Percentiles rank a stretch among this genome's conserved stretches.
Conservation (phyloP, 75 land plant species). For the Adiantum capillusveneris region DNA sequence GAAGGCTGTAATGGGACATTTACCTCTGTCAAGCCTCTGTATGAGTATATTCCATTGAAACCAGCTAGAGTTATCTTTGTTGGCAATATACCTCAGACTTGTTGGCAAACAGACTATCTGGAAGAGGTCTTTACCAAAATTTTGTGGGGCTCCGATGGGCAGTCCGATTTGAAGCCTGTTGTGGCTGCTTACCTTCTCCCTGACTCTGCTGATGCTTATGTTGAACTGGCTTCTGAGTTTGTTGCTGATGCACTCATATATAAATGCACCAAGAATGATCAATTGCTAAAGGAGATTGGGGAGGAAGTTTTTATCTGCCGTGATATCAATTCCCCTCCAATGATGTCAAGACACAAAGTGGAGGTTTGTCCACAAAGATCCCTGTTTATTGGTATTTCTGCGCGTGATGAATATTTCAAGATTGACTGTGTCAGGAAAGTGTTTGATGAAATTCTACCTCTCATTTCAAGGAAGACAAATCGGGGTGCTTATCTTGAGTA, state of each 20-base stretch:
- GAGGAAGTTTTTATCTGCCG: slow-evolving; percentile 9
- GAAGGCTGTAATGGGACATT: background rate
- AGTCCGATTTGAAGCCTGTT: slow-evolving; percentile 1
- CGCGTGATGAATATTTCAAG: background rate
- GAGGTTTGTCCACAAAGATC: slow-evolving; percentile 1
- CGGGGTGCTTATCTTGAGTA: background rate
- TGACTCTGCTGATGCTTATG: slow-evolving; percentile 12
- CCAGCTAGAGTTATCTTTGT: slow-evolving; percentile 12
- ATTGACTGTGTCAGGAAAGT: slow-evolving; percentile 2
- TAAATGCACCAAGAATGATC: slow-evolving; percentile 6
- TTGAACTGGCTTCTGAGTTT: slow-evolving; percentile 9
- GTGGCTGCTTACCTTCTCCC: slow-evolving; percentile 9
- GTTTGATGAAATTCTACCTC: background rate
- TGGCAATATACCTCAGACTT: slow-evolving; percentile 6
- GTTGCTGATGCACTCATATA: slow-evolving; percentile 14
- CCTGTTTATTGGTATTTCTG: background rate
- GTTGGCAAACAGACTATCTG: slow-evolving; percentile 1
- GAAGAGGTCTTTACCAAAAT: background rate
- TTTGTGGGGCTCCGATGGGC: slow-evolving; percentile 1
- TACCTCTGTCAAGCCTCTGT: slow-evolving; percentile 1
- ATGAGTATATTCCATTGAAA: slow-evolving; percentile 2
- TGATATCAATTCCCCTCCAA: slow-evolving; percentile 2
- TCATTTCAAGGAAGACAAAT: background rate
- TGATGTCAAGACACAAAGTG: slow-evolving; percentile 6
- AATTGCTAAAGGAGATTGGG: slow-evolving; percentile 9